These are phyloP conservation scores for Prunus campanulata DNA, from an alignment of 306 rosid genomes.

Conservation along the genomic window DNA sequence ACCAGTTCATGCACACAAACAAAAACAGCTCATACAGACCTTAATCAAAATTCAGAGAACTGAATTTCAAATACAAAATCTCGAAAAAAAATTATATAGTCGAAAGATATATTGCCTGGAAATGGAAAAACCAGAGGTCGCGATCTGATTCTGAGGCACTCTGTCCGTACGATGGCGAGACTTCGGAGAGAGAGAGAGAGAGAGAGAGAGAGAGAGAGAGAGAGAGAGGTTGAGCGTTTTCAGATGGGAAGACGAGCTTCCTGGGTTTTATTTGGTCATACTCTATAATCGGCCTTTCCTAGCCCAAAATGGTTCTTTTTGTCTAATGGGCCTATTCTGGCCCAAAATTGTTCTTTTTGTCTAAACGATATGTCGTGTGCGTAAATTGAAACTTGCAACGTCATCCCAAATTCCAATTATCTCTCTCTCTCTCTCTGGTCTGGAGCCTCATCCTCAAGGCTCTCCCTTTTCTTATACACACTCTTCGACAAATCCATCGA, in stretches of 20 bases:
- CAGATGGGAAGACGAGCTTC: background rate
- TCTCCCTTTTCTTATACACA: background rate
- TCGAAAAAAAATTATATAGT: background rate
- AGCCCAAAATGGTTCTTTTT: background rate
- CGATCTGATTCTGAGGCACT: constrained; percentile 24
- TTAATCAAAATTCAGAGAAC: background rate
- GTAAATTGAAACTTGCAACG: background rate
- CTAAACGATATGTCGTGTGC: too few species aligned
- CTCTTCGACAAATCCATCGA: background rate
- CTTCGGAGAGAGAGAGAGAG: background rate
- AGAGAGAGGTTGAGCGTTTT: background rate
- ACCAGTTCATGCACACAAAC: background rate
- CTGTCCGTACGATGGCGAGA: constrained; percentile 17
- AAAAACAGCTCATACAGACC: background rate
- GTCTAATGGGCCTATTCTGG: too few species aligned
- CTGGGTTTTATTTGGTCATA: background rate
- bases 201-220: background rate
- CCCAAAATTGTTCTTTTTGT: too few species aligned
- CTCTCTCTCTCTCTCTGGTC: background rate
- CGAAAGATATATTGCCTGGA: constrained; percentile 7
- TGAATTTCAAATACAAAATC: background rate
- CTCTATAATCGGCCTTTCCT: background rate
- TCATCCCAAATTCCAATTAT: background rate
- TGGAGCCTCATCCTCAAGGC: background rate
- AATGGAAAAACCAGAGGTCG: constrained; percentile 10